Conservation (phyloP, 768 basidiomycete species). For the Lactarius quietus region DNA sequence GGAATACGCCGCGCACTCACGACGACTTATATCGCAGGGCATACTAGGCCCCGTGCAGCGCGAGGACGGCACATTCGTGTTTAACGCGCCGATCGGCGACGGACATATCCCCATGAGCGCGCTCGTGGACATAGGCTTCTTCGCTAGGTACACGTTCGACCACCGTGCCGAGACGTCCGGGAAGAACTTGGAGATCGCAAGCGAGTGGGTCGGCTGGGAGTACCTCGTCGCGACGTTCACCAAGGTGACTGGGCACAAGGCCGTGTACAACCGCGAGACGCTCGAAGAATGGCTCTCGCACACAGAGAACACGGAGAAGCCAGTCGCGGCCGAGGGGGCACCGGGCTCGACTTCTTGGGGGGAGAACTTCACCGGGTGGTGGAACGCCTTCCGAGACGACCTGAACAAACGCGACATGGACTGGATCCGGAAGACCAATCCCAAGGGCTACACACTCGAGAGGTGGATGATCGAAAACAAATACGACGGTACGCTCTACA, state of each 20-base stretch:
- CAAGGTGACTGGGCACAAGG: slow-evolving; percentile 31
- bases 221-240: slow-evolving; percentile 32
- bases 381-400: slow-evolving; percentile 43
- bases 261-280: slow-evolving; percentile 24
- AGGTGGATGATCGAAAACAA: slow-evolving; percentile 19
- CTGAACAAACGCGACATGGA: slow-evolving; percentile 43
- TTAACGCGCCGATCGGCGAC: slow-evolving; percentile 30
- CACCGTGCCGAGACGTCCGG: slow-evolving; percentile 29
- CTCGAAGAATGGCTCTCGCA: slow-evolving; percentile 28
- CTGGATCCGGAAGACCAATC: slow-evolving; percentile 36
- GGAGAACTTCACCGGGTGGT: slow-evolving; percentile 44
- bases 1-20: background rate
- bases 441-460: slow-evolving; percentile 16
- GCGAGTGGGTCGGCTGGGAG: slow-evolving; percentile 29
- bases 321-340: slow-evolving; percentile 26
- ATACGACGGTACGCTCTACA: slow-evolving; percentile 8
- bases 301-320: slow-evolving; percentile 25
- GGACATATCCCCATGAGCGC: slow-evolving; percentile 33
- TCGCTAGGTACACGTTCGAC: slow-evolving; percentile 34
- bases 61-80: slow-evolving; percentile 33
- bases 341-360: slow-evolving; percentile 27
- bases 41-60: slow-evolving; percentile 29
- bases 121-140: slow-evolving; percentile 34
- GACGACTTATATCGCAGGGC: slow-evolving; percentile 1
- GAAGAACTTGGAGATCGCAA: slow-evolving; percentile 31